Evolutionary conservation across 257 asterid genomes (phyloP), one percentile per base, ranked within the genome.

Genomic region (Echium plantagineum): DNA sequence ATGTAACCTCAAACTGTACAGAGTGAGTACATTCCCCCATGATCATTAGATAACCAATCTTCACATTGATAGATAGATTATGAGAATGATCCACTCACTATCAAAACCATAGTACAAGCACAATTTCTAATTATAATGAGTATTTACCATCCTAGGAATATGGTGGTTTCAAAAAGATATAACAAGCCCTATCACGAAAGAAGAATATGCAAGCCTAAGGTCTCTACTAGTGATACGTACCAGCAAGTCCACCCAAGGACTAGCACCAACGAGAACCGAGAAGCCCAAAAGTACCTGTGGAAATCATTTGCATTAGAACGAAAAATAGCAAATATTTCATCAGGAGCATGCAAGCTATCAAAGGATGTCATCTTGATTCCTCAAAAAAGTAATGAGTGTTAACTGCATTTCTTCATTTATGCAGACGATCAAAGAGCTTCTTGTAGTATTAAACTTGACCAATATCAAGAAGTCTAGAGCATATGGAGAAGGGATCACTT

Each of bases 171-270:
- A 38, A 38, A 38, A 38, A 38, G 12, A 7, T 38, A 38, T 38
- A 2, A 9, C 46, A 35, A 42, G 49, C 17, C 1, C 15, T 12
- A 42, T 3, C 49, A 42, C 10, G 17, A 42, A 35, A 42, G 49
- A 12, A 42, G 1, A 51, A 60, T 52, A 38, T 52, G 32, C 16
- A n/a, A 5, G 46, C 15, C 28, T 52, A 47, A 58, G 9, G 18
- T 19, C 20, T 47, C 35, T 46, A 15, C 63, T 59, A 17, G 53
- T 65, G 54, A 59, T 7, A 69, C 81, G 1, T 81, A 91, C 97
- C 97, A 91, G 77, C 72, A 91, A 86, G 84, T 91, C 98, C 70
- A 86, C 97, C 98, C 98, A 91, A 66, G 97, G 87, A 72, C 94
- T 89, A 74, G 98, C 94, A 60, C 98, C 98, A 74, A 93, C 97